These are phyloP conservation scores for Melanopsichium pennsylvanicum DNA, from an alignment of 1,284 basidiomycete genomes.

Conservation along the genomic window DNA sequence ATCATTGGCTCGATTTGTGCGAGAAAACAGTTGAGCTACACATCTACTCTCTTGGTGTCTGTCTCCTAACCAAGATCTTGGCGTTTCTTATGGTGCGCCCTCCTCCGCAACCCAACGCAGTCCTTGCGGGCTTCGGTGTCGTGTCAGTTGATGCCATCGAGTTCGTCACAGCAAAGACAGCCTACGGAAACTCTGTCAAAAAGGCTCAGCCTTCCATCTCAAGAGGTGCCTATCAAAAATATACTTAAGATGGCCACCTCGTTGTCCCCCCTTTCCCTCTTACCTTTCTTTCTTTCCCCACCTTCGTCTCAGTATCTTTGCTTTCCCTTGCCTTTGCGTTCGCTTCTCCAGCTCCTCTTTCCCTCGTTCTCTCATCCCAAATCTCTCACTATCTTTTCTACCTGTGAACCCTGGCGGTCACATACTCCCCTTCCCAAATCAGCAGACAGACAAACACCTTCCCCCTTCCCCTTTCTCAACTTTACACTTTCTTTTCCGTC, in stretches of 20 bases:
- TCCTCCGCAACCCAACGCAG: neutral
- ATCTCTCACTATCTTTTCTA: slow-evolving; percentile 21
- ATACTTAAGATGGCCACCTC: slow-evolving; percentile 16
- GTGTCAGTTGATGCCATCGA: neutral
- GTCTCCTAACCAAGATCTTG: neutral
- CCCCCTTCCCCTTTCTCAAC: neutral
- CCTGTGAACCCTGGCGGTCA: slow-evolving; percentile 51
- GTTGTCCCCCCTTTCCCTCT: neutral
- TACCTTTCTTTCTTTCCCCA: slow-evolving; percentile 16
- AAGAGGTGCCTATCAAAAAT: neutral
- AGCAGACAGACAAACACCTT: slow-evolving; percentile 23
- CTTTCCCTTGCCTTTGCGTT: slow-evolving; percentile 31
- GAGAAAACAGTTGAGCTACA: slow-evolving; percentile 4
- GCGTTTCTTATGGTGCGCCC: neutral
- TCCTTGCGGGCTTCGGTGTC: slow-evolving; percentile 2
- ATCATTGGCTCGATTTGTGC: neutral
- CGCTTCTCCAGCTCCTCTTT: slow-evolving; percentile 33
- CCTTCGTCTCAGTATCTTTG: slow-evolving; percentile 32
- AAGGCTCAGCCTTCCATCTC: too few relatives aligned
- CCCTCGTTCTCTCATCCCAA: slow-evolving; percentile 8
- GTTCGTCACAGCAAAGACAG: too few relatives aligned
- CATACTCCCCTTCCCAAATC: slow-evolving; percentile 2
- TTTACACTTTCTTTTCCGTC: slow-evolving; percentile 4
- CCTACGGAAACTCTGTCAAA: neutral
- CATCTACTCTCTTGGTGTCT: slow-evolving; percentile 4